Percentiles rank a stretch among this genome's conserved stretches.
Evolutionary conservation across 192 early-diverging fungal species (phyloP).

Genomic region (Funneliformis mosseae): DNA sequence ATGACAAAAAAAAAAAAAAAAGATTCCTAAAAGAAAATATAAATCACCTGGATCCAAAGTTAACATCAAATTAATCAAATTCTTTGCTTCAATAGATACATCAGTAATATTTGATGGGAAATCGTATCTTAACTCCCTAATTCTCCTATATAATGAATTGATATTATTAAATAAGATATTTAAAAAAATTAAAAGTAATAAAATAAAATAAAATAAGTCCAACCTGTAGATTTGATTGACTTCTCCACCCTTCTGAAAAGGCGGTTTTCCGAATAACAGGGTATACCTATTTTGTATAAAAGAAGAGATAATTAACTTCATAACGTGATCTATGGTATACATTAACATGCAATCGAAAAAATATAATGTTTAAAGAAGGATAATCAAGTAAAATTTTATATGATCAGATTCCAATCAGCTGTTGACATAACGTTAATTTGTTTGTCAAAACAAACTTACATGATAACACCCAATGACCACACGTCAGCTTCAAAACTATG

Average conservation of each 20-base stretch:
- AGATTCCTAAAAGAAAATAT: not conserved
- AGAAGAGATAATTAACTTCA: not conserved
- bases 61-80: slow-evolving; percentile 71
- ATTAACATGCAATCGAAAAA: no score
- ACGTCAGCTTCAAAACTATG: slow-evolving; percentile 95
- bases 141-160: slow-evolving; percentile 53
- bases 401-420: not conserved
- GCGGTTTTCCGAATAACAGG: slow-evolving; percentile 84
- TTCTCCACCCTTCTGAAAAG: slow-evolving; percentile 79
- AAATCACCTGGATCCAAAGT: slow-evolving; percentile 60
- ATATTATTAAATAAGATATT: not conserved
- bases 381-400: no score
- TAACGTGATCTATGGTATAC: no score
- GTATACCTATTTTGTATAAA: slow-evolving; percentile 67
- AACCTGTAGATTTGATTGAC: slow-evolving; percentile 80
- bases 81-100: slow-evolving; percentile 48
- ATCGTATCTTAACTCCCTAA: slow-evolving; percentile 39
- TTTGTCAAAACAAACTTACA: slow-evolving; percentile 54
- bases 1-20: not conserved
- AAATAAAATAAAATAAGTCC: slow-evolving; percentile 17
- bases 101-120: slow-evolving; percentile 20
- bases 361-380: no score
- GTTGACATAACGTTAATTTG: not conserved
- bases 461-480: slow-evolving; percentile 90
- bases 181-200: not conserved